These are phyloP conservation scores for Alloascoidea africana DNA, from an alignment of 805 yeast species.

Conservation along the genomic window DNA sequence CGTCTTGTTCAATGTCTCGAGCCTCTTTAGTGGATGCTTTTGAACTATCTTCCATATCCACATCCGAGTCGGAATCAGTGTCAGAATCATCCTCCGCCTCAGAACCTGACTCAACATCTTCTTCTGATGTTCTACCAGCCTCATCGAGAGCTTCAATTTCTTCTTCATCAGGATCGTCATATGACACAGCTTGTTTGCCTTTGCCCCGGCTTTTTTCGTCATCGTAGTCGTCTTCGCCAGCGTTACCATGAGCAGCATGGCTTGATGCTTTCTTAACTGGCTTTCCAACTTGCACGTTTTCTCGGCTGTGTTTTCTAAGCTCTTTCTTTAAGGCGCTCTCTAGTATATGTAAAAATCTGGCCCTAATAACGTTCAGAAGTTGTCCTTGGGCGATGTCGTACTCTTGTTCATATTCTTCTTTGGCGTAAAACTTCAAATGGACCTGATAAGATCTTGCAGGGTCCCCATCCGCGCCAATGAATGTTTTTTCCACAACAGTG, in stretches of 20 bases:
- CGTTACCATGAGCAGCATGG: conserved; percentile 19
- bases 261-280: conserved; percentile 20
- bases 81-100: conserved; percentile 23
- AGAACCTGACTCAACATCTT: conserved; percentile 25
- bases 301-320: conserved; percentile 62
- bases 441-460: conserved; percentile 60
- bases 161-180: conserved; percentile 92
- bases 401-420: conserved; percentile 67
- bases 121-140: conserved; percentile 69
- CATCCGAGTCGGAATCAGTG: conserved; percentile 18
- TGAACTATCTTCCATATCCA: conserved; percentile 18
- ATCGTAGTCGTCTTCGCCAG: conserved; percentile 33
- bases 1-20: conserved; percentile 73
- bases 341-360: conserved; percentile 50
- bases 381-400: conserved; percentile 77
- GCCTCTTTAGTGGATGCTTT: conserved; percentile 26
- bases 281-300: conserved; percentile 24
- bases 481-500: conserved; percentile 78
- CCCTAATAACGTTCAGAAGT: conserved; percentile 53
- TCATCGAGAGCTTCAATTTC: conserved; percentile 80
- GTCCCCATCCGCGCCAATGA: conserved; percentile 32
- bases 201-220: conserved; percentile 47
- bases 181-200: conserved; percentile 77
- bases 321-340: conserved; percentile 69
- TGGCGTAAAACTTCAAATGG: conserved; percentile 58